These are phyloP conservation scores for Fusarium mangiferae DNA, from an alignment of 2,329 filamentous ascomycete genomes.

Conservation along the genomic window DNA sequence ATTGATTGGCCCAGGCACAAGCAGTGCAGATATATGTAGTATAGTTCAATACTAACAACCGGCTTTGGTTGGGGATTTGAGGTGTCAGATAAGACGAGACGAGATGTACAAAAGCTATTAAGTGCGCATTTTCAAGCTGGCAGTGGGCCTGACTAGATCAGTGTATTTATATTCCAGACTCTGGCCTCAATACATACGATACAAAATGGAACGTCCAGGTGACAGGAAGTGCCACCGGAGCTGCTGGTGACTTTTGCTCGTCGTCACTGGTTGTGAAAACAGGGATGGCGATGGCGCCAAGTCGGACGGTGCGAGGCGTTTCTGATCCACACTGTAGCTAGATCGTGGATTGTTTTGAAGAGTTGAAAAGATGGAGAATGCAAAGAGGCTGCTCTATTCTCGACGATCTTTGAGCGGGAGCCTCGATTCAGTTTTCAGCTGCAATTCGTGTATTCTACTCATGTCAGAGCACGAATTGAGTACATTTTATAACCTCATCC, in stretches of 20 bases:
- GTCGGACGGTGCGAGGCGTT: conserved; percentile 31
- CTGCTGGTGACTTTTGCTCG: conserved; percentile 38
- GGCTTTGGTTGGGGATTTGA: neutral
- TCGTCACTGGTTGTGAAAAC: conserved; percentile 44
- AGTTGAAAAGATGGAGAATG: neutral
- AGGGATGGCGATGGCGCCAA: conserved; percentile 44
- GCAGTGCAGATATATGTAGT: neutral
- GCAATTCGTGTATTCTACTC: neutral
- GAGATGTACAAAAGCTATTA: conserved; percentile 6
- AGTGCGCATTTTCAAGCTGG: neutral
- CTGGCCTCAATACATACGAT: conserved; percentile 5
- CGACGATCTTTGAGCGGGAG: neutral
- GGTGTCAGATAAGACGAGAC: conserved; percentile 2
- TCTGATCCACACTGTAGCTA: conserved; percentile 36
- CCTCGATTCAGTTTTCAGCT: neutral
- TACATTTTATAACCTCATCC: conserved; percentile 20
- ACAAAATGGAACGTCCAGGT: conserved; percentile 37
- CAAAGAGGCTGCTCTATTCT: neutral
- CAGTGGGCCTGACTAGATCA: neutral
- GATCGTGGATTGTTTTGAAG: conserved; percentile 12
- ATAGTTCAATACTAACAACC: conserved; percentile 2
- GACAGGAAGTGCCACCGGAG: conserved; percentile 37
- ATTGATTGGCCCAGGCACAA: conserved; percentile 22
- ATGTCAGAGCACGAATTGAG: conserved; percentile 31
- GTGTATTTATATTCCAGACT: conserved; percentile 25